phyloP scores from a whole-genome alignment of 495 filamentous ascomycete species.

The Penicillium antarcticum region DNA sequence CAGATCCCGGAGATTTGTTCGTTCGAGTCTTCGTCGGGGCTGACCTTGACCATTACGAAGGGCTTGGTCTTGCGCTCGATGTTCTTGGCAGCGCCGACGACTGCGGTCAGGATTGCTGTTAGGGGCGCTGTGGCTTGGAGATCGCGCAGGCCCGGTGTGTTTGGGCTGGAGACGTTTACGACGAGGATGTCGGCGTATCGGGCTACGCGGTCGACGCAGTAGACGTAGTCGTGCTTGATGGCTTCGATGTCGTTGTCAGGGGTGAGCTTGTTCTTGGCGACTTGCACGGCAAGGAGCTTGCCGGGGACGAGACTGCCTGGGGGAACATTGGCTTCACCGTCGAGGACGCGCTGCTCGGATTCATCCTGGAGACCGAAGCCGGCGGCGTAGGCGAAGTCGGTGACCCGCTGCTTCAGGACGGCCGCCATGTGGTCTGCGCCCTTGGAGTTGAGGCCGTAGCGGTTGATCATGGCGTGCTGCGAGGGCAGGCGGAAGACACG shows the following conservation, averaged over 20 bases:
- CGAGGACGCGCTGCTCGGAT: constrained; percentile 67
- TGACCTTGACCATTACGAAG: constrained; percentile 94
- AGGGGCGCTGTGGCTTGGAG: constrained; percentile 80
- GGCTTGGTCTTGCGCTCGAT: constrained; percentile 70
- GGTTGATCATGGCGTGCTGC: constrained; percentile 85
- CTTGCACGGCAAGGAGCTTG: constrained; percentile 81
- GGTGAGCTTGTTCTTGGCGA: constrained; percentile 95
- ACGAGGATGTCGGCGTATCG: constrained; percentile 90
- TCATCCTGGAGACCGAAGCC: constrained; percentile 61
- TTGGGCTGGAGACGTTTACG: constrained; percentile 95
- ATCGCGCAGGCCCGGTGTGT: constrained; percentile 84
- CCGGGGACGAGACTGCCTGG: constrained; percentile 75
- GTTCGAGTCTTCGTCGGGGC: constrained; percentile 85
- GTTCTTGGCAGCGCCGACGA: constrained; percentile 70
- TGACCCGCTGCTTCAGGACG: constrained; percentile 71
- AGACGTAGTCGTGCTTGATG: constrained; percentile 79
- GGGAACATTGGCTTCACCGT: constrained; percentile 61
- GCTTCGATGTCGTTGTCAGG: constrained; percentile 79
- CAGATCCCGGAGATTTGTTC: constrained; percentile 83
- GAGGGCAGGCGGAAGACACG: constrained; percentile 82
- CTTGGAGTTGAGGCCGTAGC: constrained; percentile 90
- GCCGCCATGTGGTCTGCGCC: constrained; percentile 85
- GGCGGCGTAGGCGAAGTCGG: constrained; percentile 66
- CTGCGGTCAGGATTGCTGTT: constrained; percentile 72
- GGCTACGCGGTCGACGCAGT: constrained; percentile 76